A percentile compares a stretch with the other conserved stretches of the same genome.
Conservation (phyloP, 108 stramenopile species). For the Epithemia pelagica region DNA sequence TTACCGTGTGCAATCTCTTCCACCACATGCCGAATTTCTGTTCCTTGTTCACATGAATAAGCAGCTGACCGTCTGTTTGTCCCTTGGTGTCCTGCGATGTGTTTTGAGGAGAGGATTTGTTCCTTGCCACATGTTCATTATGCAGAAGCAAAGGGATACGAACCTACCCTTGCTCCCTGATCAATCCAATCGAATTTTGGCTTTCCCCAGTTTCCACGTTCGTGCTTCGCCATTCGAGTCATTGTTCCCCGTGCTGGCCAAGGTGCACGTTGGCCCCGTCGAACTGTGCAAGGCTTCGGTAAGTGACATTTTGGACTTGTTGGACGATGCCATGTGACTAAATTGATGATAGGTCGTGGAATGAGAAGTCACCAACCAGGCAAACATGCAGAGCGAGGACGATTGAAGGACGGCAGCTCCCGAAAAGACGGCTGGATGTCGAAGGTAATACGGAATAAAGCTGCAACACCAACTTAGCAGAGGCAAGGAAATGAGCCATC, state of each 20-base stretch:
- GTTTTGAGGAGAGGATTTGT: too few relatives aligned
- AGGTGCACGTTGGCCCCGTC: not conserved
- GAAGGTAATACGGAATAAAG: slow-evolving; percentile 50
- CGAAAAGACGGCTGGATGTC: slow-evolving; percentile 60
- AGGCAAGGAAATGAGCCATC: slow-evolving; percentile 71
- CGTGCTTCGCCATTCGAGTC: slow-evolving; percentile 2
- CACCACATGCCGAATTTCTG: too few relatives aligned
- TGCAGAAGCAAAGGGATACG: too few relatives aligned
- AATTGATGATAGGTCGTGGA: slow-evolving; percentile 64
- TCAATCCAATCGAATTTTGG: slow-evolving; percentile 32
- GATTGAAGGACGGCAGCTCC: slow-evolving; percentile 56
- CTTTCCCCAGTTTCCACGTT: slow-evolving; percentile 28
- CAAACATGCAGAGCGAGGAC: slow-evolving; percentile 47
- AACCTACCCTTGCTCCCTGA: too few relatives aligned
- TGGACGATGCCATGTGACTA: slow-evolving; percentile 25
- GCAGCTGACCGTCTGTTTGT: too few relatives aligned
- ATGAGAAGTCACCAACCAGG: slow-evolving; percentile 67
- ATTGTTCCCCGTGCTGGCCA: not conserved
- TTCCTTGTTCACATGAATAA: too few relatives aligned
- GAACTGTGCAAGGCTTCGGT: not conserved
- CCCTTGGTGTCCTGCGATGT: too few relatives aligned
- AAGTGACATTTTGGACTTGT: not conserved
- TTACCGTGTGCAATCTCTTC: too few relatives aligned
- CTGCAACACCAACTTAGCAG: slow-evolving; percentile 53
- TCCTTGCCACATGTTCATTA: too few relatives aligned